Evolutionary conservation across 1,284 basidiomycete species (phyloP), one percentile per base, ranked within the genome.

Genomic region (Heliocybe sulcata): DNA sequence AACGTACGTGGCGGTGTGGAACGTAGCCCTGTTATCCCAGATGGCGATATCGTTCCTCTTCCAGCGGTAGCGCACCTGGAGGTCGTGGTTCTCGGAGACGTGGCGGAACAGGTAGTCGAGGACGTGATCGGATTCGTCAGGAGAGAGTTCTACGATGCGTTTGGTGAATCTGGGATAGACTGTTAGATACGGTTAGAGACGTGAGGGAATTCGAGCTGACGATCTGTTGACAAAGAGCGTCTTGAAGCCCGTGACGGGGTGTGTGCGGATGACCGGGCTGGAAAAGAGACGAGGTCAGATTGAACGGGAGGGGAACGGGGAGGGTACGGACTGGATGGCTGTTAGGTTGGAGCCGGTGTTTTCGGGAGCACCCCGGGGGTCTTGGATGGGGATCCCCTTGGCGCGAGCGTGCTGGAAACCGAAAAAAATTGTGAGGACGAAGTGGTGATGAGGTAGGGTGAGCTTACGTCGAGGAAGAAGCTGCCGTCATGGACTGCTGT

Each of bases 221-320:
- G 68, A 71, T 61, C 64, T 69, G 72, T 88, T 87, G 54, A 88
- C 82, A 61, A 83, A 87, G 26, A 88, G 66, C 1, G 73, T 69
- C 64, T 87, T 85, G 74, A 76, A 85, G 2, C 85, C 85, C 0
- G 85, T 88, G 2, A 87, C 79, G 3, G 82, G 81, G 62, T 82
- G 72, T 2, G 77, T 80, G 45, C 79, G 69, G 53, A 79, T 73
- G 54, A 80, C 75, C 3, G 77, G 77, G 60, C 74, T 75, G 51
- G 1, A 14, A 12, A 54, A 31, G 47, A 12, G 11, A 12, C 2
- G 19, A 29, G 9, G 22, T 19, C 31, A 31, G 31, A 50, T 35
- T 25, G 58, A 50, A n/a, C 10, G 26, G 35, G 47, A 52, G n/a
- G 29, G 23, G n/a, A 3, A 49, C 3, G 19, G 10, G 29, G 45